A percentile compares a stretch with the other conserved stretches of the same genome.
These are phyloP conservation scores for Lyophyllum shimeji DNA, from an alignment of 768 basidiomycete genomes.

Conservation along the genomic window DNA sequence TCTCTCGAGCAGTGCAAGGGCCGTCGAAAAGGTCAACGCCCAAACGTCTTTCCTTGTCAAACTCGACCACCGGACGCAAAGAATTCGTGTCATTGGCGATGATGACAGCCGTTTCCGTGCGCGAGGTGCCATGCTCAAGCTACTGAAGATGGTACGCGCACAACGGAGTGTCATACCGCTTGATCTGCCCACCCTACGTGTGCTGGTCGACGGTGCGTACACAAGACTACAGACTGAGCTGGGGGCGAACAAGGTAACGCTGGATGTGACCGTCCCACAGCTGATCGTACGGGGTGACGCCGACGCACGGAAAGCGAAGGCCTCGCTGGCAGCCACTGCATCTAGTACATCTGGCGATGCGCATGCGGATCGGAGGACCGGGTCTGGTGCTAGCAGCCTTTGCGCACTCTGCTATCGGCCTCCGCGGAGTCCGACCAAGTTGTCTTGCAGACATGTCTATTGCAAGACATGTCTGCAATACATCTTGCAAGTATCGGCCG, in stretches of 20 bases:
- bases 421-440: conserved; percentile 30
- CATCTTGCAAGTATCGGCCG: conserved; percentile 33
- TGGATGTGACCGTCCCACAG: conserved; percentile 41
- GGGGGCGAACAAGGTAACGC: conserved; percentile 38
- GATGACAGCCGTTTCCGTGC: conserved; percentile 28
- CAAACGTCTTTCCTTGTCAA: conserved; percentile 35
- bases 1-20: conserved; percentile 35
- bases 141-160: conserved; percentile 38
- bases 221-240: conserved; percentile 35
- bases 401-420: conserved; percentile 43
- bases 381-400: neutral
- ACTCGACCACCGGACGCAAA: conserved; percentile 36
- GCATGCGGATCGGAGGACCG: neutral
- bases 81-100: conserved; percentile 41
- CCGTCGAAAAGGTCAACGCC: conserved; percentile 35
- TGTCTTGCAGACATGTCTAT: conserved; percentile 52
- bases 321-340: neutral
- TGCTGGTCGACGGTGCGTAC: conserved; percentile 40
- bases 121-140: conserved; percentile 27
- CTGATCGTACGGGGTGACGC: conserved; percentile 43
- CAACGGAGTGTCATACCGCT: conserved; percentile 36
- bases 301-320: conserved; percentile 18
- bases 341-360: neutral
- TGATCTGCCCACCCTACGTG: conserved; percentile 29
- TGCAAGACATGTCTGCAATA: conserved; percentile 50